Evolutionary conservation across 2,329 filamentous ascomycete genomes (phyloP), one percentile per base, ranked within the genome.

Genomic region (Trichoderma hamatum): DNA sequence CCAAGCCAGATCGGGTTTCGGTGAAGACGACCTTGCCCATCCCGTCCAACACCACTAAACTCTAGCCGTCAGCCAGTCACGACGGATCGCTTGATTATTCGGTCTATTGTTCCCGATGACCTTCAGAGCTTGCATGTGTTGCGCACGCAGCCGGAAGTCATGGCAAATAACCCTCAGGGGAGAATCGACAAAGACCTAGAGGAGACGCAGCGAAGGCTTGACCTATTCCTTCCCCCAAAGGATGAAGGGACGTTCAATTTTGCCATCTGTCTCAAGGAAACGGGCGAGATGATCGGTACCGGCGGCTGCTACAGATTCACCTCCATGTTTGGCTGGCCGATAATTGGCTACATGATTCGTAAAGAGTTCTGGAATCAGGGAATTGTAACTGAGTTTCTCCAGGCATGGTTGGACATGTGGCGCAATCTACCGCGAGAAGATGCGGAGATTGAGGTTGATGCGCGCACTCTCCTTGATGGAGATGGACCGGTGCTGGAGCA

Each of bases 281-380:
- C 58, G 4, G 58, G 58, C 5, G 58, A 61, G 28, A 61, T 61
- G 58, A 61, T 61, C 32, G 58, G 58, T 1, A 61, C 46, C 36
- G 58, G 58, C 26, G 58, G 58, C 19, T 61, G 58, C 11, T 39
- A 61, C 39, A 26, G 21, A 26, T n/a, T 61, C 13, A 61, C 21
- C 10, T 61, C 58, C 26, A 61, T 61, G 58, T 74, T 81, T 26
- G 85, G 84, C 54, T 88, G 85, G 85, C 86, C 86, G 1, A 85
- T 84, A 73, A 63, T 88, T 30, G 87, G 87, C 24, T 90, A 89
- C 75, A 82, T 88, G 78, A 76, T 89, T 61, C 77, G 80, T 55
- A 80, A 78, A 62, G 82, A 84, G 70, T 72, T 76, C 60, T 89
- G 87, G 87, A 84, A 84, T 5, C 80, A 80, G 51, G 87, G 87